Conservation (phyloP, 495 filamentous ascomycete genomes). For the Talaromyces trachyspermus region DNA sequence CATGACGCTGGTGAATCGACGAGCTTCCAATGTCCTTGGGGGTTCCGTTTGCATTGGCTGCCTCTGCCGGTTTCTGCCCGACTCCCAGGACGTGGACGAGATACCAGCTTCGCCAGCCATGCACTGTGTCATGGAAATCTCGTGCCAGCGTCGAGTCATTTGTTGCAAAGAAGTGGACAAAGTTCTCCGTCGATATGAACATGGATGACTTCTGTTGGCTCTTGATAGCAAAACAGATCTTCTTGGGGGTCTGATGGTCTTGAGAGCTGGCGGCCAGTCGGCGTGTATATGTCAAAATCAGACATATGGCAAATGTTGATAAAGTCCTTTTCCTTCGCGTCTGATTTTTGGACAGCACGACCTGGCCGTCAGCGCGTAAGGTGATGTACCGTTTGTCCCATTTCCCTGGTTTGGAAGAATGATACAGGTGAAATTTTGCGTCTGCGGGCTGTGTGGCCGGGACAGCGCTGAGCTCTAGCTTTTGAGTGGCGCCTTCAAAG, state of each 20-base stretch:
- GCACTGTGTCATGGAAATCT: constrained; percentile 61
- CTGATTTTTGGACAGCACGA: constrained; percentile 61
- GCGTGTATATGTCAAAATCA: constrained; percentile 87
- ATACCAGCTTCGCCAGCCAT: constrained; percentile 86
- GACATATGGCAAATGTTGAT: constrained; percentile 76
- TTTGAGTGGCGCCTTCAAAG: constrained; percentile 33
- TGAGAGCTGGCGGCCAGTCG: constrained; percentile 57
- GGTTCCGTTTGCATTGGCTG: constrained; percentile 10
- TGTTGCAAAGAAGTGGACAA: constrained; percentile 84
- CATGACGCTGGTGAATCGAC: constrained; percentile 19
- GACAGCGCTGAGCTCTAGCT: constrained; percentile 45
- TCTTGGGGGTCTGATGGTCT: constrained; percentile 67
- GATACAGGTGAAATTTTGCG: constrained; percentile 62
- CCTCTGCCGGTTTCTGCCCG: constrained; percentile 41
- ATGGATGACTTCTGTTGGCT: constrained; percentile 86
- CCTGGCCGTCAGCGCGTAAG: constrained; percentile 65
- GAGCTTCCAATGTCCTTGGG: constrained; percentile 7
- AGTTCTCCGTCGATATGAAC: constrained; percentile 75
- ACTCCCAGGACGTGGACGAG: constrained; percentile 52
- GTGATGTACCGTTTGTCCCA: constrained; percentile 86
- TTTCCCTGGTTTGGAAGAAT: constrained; percentile 69
- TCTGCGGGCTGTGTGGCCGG: constrained; percentile 52
- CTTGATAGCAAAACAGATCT: constrained; percentile 80
- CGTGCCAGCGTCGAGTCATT: constrained; percentile 59
- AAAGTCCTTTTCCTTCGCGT: constrained; percentile 42